Evolutionary conservation across 2,329 filamentous ascomycete genomes (phyloP).

Genomic region (Leptographium galeiforme): DNA sequence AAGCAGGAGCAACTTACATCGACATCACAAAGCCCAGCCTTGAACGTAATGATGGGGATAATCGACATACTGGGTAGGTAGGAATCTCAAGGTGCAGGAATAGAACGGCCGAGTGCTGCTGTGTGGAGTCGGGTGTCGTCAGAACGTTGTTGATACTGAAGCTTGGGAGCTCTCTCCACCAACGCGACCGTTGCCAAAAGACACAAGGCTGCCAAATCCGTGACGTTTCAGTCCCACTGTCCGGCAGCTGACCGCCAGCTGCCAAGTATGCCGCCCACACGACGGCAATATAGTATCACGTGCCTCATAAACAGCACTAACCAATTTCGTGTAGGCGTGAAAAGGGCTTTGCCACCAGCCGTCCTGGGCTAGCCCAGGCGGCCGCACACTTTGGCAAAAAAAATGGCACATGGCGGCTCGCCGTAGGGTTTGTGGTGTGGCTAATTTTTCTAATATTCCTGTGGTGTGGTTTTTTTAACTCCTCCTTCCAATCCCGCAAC

Average conservation of each 20-base stretch:
- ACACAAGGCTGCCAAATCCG: constrained; percentile 9
- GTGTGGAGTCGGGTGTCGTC: background rate
- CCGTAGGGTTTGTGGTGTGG: constrained; percentile 7
- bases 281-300: background rate
- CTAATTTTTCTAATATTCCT: constrained; percentile 9
- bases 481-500: constrained; percentile 1
- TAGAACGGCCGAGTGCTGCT: background rate
- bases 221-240: constrained; percentile 8
- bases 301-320: background rate
- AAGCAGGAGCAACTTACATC: constrained; percentile 45
- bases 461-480: constrained; percentile 7
- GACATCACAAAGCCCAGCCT: constrained; percentile 78
- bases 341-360: background rate
- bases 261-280: background rate
- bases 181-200: background rate
- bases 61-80: constrained; percentile 53
- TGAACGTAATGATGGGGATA: constrained; percentile 83
- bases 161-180: constrained; percentile 5
- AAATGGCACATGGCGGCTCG: constrained; percentile 6
- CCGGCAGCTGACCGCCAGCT: constrained; percentile 5
- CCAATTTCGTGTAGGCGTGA: background rate
- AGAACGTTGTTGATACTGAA: background rate
- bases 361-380: constrained; percentile 1
- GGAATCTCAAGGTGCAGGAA: background rate
- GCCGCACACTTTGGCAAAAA: constrained; percentile 7